Evolutionary conservation across 2,329 filamentous ascomycete species (phyloP).

Genomic region (Zalaria sp.): DNA sequence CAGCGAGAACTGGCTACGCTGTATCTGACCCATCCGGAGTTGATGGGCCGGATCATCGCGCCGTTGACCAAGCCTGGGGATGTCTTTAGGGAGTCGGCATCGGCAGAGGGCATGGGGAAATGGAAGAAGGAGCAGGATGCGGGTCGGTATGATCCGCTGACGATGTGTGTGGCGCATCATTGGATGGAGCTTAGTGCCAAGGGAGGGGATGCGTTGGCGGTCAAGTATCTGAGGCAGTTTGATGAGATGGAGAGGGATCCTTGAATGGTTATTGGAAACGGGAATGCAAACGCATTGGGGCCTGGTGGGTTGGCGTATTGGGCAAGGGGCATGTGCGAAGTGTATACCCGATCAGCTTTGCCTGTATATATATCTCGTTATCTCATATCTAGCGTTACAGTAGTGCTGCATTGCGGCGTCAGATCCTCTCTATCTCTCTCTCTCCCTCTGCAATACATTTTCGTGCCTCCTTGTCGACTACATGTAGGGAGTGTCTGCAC

Average conservation of each 20-base stretch:
- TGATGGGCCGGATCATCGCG: slow-evolving; percentile 63
- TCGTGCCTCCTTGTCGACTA: too few relatives aligned
- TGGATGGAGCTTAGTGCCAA: slow-evolving; percentile 88
- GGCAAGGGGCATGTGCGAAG: too few relatives aligned
- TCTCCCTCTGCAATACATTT: too few relatives aligned
- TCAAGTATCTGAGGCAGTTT: slow-evolving; percentile 63
- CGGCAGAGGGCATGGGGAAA: slow-evolving; percentile 53
- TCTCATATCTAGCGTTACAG: too few relatives aligned
- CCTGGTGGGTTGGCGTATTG: too few relatives aligned
- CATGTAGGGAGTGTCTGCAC: too few relatives aligned
- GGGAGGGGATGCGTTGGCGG: slow-evolving; percentile 76
- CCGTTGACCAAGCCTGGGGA: slow-evolving; percentile 75
- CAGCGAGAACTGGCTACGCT: slow-evolving; percentile 89
- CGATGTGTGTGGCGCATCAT: slow-evolving; percentile 89
- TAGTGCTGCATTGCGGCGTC: too few relatives aligned
- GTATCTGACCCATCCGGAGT: slow-evolving; percentile 81
- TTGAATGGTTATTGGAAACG: slow-evolving; percentile 14
- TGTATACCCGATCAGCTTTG: too few relatives aligned
- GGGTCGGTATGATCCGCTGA: slow-evolving; percentile 61
- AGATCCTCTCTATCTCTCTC: too few relatives aligned
- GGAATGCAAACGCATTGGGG: too few relatives aligned
- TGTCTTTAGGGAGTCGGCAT: slow-evolving; percentile 59
- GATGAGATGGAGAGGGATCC: slow-evolving; percentile 47
- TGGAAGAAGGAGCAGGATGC: slow-evolving; percentile 44
- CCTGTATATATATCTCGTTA: too few relatives aligned